Evolutionary conservation across 2,329 filamentous ascomycete species (phyloP), one percentile per base, ranked within the genome.

Genomic region (Fusarium sp.): DNA sequence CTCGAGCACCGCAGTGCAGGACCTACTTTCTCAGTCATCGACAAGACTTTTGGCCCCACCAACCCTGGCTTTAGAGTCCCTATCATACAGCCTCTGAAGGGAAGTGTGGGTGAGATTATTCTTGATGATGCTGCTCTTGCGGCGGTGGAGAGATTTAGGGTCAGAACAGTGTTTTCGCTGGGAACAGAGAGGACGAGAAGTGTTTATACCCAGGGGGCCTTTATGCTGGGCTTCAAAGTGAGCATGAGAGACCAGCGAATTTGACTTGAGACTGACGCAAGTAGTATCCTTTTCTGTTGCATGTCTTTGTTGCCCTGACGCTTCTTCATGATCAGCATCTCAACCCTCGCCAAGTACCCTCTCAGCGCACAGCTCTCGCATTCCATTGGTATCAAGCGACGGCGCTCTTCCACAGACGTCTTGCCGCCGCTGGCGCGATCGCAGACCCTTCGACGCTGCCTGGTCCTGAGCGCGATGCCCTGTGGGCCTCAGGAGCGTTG

Each of bases 221-320:
- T 79, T 2, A 71, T 73, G 9, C 73, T 85, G n/a, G 79, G 79
- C 1, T 77, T 76, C 15, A 72, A 75, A 44, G 83, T 84, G 56
- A 43, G 39, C 20, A 14, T 17, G 9, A 6, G 3, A 35, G 19
- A 30, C 9, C 11, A 17, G 7, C 15, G n/a, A 23, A 37, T 35
- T 27, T 3, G 7, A n/a, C 3, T 14, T 4, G 15, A 22, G 20
- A 35, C 53, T 62, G 19, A 55, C 52, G 13, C 1, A 10, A 19
- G 4, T 32, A 84, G 83, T 77, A 85, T 48, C 80, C 83, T 0
- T 87, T 84, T 55, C 77, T 89, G 7, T 82, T 87, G 76, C 86
- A 89, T 71, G 77, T 83, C 46, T 78, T 87, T 19, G 76, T 88
- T 30, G 79, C 83, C 20, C 69, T 88, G 22, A 83, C 86, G 4